Evolutionary conservation across 1,139 yeast species (phyloP).

Genomic region (Magnusiomyces fungicola): DNA sequence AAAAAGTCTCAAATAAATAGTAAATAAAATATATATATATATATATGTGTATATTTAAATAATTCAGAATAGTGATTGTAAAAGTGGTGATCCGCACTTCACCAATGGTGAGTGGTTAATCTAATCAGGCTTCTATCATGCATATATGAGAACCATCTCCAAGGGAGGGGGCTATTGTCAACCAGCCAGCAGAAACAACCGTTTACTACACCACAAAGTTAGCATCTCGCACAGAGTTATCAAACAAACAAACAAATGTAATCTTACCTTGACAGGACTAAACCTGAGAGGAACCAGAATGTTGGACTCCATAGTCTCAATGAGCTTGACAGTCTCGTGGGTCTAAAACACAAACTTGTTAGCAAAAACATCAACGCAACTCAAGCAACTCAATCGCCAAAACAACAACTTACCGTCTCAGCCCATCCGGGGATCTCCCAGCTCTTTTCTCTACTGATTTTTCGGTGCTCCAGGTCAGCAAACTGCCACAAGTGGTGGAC

Average conservation of each 20-base stretch:
- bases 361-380: no score
- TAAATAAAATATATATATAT: no score
- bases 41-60: background rate
- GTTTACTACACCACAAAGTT: no score
- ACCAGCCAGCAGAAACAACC: no score
- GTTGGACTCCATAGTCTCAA: slow-evolving; percentile 35
- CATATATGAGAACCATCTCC: no score
- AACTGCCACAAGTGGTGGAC: slow-evolving; percentile 42
- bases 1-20: no score
- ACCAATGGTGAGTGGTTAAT: background rate
- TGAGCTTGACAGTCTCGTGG: slow-evolving; percentile 38
- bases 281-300: slow-evolving; percentile 37
- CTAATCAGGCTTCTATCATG: no score
- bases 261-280: slow-evolving; percentile 37
- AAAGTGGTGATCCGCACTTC: background rate
- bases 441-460: slow-evolving; percentile 36
- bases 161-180: no score
- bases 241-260: background rate
- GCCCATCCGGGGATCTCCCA: slow-evolving; percentile 42
- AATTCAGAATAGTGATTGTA: background rate
- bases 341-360: no score
- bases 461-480: slow-evolving; percentile 38
- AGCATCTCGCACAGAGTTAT: background rate
- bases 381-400: no score
- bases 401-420: slow-evolving; percentile 33